Conservation (phyloP, 2,329 filamentous ascomycete genomes). For the Aspergillus fijiensis region DNA sequence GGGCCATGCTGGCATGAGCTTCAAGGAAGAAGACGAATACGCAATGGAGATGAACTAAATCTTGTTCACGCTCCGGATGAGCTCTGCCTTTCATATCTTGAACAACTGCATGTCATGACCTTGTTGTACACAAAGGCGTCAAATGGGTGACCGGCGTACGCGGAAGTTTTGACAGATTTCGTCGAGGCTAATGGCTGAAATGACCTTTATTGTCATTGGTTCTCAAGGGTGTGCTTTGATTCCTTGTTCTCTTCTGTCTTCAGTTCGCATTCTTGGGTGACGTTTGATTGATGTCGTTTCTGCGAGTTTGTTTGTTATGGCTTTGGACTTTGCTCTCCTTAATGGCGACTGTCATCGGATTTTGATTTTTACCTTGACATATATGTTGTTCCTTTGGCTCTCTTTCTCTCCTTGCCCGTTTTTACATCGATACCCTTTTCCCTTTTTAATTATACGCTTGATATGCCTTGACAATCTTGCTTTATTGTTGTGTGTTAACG, state of each 20-base stretch:
- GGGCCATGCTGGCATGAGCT: conserved; percentile 62
- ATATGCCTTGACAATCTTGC: not conserved
- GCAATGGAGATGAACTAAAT: conserved; percentile 66
- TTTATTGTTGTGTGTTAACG: not conserved
- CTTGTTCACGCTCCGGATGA: not conserved
- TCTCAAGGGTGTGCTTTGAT: conserved; percentile 4
- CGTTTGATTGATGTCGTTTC: not conserved
- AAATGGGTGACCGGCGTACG: conserved; percentile 47
- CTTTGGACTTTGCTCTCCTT: conserved; percentile 10
- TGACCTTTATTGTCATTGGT: conserved; percentile 10
- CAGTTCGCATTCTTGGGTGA: conserved; percentile 5
- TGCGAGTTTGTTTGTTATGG: conserved; percentile 5
- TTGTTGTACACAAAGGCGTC: conserved; percentile 30
- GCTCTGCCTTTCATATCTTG: conserved; percentile 10
- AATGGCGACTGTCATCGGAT: not conserved
- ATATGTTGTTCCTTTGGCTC: conserved; percentile 14
- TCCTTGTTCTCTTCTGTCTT: conserved; percentile 2
- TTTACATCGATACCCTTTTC: conserved; percentile 37
- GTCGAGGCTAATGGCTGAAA: conserved; percentile 24
- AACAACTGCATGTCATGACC: conserved; percentile 22
- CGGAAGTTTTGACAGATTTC: conserved; percentile 25
- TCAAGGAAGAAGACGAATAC: conserved; percentile 95
- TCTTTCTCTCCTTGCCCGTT: conserved; percentile 17
- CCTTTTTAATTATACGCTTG: conserved; percentile 18
- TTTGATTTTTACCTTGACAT: conserved; percentile 6